Evolutionary conservation across 1,284 basidiomycete genomes (phyloP).

Genomic region (Flammula alnicola): DNA sequence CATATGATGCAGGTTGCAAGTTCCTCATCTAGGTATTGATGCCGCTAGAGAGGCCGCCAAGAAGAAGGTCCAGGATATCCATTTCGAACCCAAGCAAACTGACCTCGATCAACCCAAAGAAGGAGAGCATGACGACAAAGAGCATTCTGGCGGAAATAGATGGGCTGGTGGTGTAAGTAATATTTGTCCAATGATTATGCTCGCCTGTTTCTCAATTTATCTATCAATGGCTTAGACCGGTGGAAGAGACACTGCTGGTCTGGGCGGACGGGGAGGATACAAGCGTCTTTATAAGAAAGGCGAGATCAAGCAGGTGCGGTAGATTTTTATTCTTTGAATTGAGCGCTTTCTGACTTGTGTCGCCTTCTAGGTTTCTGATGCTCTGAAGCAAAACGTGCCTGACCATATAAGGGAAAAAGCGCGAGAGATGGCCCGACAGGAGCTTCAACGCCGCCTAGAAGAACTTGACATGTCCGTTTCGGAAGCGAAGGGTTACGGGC

Average conservation of each 20-base stretch:
- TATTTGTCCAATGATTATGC: background rate
- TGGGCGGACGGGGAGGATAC: constrained; percentile 67
- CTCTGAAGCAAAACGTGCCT: constrained; percentile 60
- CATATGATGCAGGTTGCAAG: constrained; percentile 46
- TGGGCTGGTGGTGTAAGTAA: constrained; percentile 63
- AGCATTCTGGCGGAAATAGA: constrained; percentile 63
- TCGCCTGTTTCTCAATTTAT: constrained; percentile 1
- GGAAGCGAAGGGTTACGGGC: constrained; percentile 61
- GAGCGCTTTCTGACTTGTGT: background rate
- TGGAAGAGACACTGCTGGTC: constrained; percentile 67
- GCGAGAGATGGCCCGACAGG: constrained; percentile 66
- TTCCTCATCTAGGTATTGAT: constrained; percentile 56
- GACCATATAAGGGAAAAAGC: constrained; percentile 65
- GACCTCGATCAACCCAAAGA: constrained; percentile 57
- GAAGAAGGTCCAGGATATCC: constrained; percentile 56
- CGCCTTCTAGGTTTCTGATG: constrained; percentile 50
- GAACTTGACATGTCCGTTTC: constrained; percentile 62
- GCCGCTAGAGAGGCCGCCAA: constrained; percentile 56
- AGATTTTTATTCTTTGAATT: background rate
- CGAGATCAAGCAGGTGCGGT: constrained; percentile 59
- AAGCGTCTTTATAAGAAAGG: constrained; percentile 69
- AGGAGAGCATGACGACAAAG: constrained; percentile 62
- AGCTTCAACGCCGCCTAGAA: constrained; percentile 60
- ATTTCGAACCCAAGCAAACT: constrained; percentile 59
- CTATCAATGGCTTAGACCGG: constrained; percentile 56